phyloP scores from a whole-genome alignment of 257 asterid species.

The Agastache rugosa region DNA sequence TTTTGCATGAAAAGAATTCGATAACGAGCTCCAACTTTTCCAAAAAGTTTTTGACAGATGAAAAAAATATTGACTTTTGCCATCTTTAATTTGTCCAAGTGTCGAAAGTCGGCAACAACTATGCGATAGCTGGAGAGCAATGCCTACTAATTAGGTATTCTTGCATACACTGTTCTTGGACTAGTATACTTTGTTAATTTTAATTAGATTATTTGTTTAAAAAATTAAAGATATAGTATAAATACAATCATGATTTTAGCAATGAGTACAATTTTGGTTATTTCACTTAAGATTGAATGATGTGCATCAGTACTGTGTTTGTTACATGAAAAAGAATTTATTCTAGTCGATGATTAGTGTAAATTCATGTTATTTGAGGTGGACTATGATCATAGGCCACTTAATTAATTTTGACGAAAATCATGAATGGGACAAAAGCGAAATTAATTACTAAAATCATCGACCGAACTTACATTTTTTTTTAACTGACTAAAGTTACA shows the following conservation, averaged over 20 bases:
- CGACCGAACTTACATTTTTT: too few relatives aligned
- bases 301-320: too few relatives aligned
- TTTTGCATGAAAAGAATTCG: neutral
- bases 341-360: too few relatives aligned
- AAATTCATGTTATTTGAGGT: too few relatives aligned
- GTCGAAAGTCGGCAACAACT: slow-evolving; percentile 22
- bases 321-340: too few relatives aligned
- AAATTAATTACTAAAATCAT: too few relatives aligned
- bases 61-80: slow-evolving; percentile 1
- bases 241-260: neutral
- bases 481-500: too few relatives aligned
- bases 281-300: too few relatives aligned
- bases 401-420: too few relatives aligned
- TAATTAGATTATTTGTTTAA: neutral
- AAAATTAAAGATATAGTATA: too few relatives aligned
- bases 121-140: slow-evolving; percentile 6
- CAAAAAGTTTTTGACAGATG: neutral
- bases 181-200: neutral
- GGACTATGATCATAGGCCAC: too few relatives aligned
- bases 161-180: neutral
- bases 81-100: neutral
- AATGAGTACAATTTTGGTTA: neutral
- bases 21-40: neutral
- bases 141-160: neutral
- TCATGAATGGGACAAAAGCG: too few relatives aligned